phyloP scores from a whole-genome alignment of 208 protist species.

The Leishmania mexicana region DNA sequence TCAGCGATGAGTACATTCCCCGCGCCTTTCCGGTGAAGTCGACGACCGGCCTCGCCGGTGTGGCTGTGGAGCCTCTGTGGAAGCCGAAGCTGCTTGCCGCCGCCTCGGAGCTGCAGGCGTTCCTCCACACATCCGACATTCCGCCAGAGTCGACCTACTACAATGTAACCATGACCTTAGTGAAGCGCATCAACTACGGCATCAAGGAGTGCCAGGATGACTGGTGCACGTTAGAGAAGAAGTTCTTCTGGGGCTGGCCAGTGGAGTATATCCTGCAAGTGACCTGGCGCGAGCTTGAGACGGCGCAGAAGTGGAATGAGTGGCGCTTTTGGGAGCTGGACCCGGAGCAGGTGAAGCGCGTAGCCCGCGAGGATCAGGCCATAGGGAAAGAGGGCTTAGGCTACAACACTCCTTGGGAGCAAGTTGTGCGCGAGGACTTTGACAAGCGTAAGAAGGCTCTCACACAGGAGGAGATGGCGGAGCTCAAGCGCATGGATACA shows the following conservation, averaged over 20 bases:
- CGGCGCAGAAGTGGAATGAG: slow-evolving; percentile 94
- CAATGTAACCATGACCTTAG: slow-evolving; percentile 90
- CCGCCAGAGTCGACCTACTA: slow-evolving; percentile 92
- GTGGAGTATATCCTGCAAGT: slow-evolving; percentile 93
- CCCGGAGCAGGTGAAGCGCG: slow-evolving; percentile 92
- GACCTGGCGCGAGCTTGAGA: slow-evolving; percentile 91
- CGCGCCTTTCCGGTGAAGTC: slow-evolving; percentile 91
- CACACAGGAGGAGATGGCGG: slow-evolving; percentile 92
- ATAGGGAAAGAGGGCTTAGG: slow-evolving; percentile 87
- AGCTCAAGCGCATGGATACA: slow-evolving; percentile 94
- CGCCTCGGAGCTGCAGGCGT: slow-evolving; percentile 81
- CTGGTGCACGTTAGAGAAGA: slow-evolving; percentile 92
- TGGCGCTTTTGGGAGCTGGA: slow-evolving; percentile 93
- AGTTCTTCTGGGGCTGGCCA: slow-evolving; percentile 92
- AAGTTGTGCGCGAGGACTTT: slow-evolving; percentile 91
- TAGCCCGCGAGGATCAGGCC: slow-evolving; percentile 86
- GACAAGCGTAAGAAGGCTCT: slow-evolving; percentile 93
- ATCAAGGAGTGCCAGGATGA: slow-evolving; percentile 90
- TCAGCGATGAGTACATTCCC: slow-evolving; percentile 93
- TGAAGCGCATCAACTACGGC: slow-evolving; percentile 90
- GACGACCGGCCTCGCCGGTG: slow-evolving; percentile 86
- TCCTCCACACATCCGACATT: slow-evolving; percentile 85
- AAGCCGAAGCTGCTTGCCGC: slow-evolving; percentile 91
- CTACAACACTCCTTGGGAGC: slow-evolving; percentile 90
- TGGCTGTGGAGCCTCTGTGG: slow-evolving; percentile 91